A percentile compares a stretch with the other conserved stretches of the same genome.
These are phyloP conservation scores for Carallia brachiata DNA, from an alignment of 345 rosid genomes.

Conservation along the genomic window DNA sequence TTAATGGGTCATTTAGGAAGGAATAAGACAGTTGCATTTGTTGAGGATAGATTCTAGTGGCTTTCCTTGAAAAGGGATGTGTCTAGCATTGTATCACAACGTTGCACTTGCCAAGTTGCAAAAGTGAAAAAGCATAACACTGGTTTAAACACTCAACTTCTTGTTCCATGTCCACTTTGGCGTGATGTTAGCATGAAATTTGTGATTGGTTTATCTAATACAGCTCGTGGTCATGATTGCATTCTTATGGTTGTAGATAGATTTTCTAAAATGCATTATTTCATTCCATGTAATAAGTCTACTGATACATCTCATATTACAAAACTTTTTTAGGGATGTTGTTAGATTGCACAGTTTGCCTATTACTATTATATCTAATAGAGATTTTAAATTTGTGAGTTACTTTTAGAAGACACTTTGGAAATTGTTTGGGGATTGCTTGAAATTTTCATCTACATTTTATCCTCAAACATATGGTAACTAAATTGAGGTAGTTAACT, in stretches of 20 bases:
- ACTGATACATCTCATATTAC: neutral
- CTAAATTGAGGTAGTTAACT: too few relatives aligned
- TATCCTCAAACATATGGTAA: too few relatives aligned
- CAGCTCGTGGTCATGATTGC: neutral
- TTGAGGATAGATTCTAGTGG: too few relatives aligned
- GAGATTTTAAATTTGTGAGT: neutral
- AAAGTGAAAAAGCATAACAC: neutral
- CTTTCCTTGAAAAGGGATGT: neutral
- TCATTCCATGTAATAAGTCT: neutral
- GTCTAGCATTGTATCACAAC: neutral
- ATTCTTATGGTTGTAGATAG: neutral
- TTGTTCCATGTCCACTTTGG: neutral
- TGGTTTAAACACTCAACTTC: neutral
- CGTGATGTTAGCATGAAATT: neutral
- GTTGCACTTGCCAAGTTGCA: neutral
- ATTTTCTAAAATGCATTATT: neutral
- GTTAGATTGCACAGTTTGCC: neutral
- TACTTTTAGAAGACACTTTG: neutral
- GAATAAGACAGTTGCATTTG: too few relatives aligned
- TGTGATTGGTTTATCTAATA: neutral
- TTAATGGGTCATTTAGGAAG: too few relatives aligned
- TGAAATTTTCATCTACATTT: too few relatives aligned
- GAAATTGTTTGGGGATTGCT: too few relatives aligned
- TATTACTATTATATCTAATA: neutral
- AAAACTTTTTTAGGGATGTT: neutral